These are phyloP conservation scores for Eleusine indica DNA, from an alignment of 176 grass and related monocot genomes.

Conservation along the genomic window DNA sequence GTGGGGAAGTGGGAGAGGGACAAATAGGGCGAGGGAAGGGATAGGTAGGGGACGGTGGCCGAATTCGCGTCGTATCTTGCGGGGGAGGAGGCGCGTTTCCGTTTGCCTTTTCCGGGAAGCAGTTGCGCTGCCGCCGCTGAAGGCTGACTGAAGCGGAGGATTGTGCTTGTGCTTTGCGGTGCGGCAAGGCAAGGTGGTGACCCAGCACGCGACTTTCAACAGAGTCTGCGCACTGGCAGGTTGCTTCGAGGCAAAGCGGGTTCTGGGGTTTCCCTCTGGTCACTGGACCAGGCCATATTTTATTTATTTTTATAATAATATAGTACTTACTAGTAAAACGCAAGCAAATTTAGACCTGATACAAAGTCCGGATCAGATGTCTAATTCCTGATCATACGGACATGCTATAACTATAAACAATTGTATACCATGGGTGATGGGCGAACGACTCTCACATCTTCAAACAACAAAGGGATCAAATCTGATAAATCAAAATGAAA, in stretches of 20 bases:
- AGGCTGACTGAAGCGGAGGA: not conserved
- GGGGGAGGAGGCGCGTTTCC: conserved; percentile 19
- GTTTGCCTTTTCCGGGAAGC: conserved; percentile 33
- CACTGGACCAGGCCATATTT: not conserved
- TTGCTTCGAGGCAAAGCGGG: not conserved
- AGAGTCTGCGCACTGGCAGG: not conserved
- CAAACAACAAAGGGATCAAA: no score
- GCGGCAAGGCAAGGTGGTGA: not conserved
- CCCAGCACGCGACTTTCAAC: not conserved
- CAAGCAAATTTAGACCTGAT: not conserved
- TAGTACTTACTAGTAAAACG: not conserved
- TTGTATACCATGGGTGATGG: not conserved
- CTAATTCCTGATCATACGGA: not conserved
- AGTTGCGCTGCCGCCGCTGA: conserved; percentile 9
- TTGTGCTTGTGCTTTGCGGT: conserved; percentile 31
- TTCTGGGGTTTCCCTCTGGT: not conserved
- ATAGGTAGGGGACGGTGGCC: not conserved
- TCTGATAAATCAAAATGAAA: no score
- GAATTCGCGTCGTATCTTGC: conserved; percentile 16
- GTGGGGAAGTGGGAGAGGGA: not conserved
- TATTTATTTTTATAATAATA: not conserved
- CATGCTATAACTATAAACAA: not conserved
- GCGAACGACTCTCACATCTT: no score
- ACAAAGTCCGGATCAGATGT: not conserved
- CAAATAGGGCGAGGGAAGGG: not conserved